Percentiles rank a stretch among this genome's conserved stretches.
These are phyloP conservation scores for Rhodotorula taiwanensis DNA, from an alignment of 768 basidiomycete genomes.

Conservation along the genomic window DNA sequence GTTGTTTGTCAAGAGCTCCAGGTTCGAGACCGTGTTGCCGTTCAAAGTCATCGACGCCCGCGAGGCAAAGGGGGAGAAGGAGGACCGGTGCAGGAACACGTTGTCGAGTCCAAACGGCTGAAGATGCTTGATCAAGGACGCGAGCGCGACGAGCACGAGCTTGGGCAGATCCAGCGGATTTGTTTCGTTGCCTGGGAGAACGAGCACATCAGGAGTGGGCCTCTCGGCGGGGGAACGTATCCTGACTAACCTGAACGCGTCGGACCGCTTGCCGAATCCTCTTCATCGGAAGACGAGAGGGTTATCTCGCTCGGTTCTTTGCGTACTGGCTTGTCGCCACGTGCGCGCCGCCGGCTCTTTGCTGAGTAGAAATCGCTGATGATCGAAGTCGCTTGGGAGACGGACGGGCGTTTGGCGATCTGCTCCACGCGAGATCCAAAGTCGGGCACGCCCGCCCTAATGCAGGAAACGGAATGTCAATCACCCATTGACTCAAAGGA, in stretches of 20 bases:
- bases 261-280: not conserved
- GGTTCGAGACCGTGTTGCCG: conserved; percentile 77
- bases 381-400: conserved; percentile 5
- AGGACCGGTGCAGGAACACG: conserved; percentile 52
- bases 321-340: conserved; percentile 1
- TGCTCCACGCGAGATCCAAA: conserved; percentile 23
- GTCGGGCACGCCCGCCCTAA: conserved; percentile 12
- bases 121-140: conserved; percentile 65
- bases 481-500: no score
- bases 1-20: conserved; percentile 86
- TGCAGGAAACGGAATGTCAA: conserved; percentile 43
- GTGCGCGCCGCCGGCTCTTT: not conserved
- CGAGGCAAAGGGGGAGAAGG: conserved; percentile 54
- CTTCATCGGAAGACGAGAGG: conserved; percentile 43
- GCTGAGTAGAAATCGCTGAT: conserved; percentile 21
- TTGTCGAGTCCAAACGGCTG: conserved; percentile 69
- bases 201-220: not conserved
- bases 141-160: conserved; percentile 57
- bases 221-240: no score
- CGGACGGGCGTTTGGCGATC: conserved; percentile 18
- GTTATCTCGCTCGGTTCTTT: conserved; percentile 36
- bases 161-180: conserved; percentile 60
- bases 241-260: no score
- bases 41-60: conserved; percentile 78
- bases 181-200: no score